Base-by-base conservation (phyloP, 495 filamentous ascomycete genomes). In the Aspergillus steynii region DNA sequence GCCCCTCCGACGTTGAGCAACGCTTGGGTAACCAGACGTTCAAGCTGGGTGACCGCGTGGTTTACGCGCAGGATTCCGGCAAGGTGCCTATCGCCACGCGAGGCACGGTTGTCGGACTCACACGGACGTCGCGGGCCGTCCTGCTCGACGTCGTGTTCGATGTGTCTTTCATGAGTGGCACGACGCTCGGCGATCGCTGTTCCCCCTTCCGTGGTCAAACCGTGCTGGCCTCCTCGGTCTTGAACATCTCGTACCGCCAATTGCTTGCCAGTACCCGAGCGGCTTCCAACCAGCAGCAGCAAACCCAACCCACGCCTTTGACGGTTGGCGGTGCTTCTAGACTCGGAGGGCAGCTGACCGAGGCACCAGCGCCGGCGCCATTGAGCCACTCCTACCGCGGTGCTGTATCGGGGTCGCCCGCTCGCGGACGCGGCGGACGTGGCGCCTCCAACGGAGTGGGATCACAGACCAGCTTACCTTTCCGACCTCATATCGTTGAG, bases 151-250 rank as follows among this genome's bases (percentile, higher is more conserved):
- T 98, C 55, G 87, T 99, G 4, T 98, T 96, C 69, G 96, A 99
- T 68, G 82, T 83, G 20, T 89, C 90, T 3, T 99, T 99, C 72
- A 97, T 99, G 92, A 93, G 90, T 60, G 96, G 94, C 55, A 97
- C 92, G 0, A 92, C 89, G 0, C 82, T 99, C 12, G 88, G 89
- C 59, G 91, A 90, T 28, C 86, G 96, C 28, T 98, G 96, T 73
- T 90, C 92, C n/a, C 90, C 90, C 5, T 98, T 98, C 87, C 86
- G 96, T 45, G 96, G 96, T 46, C 93, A 95, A 70, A 97, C 96
- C 0, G 92, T 99, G 9, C 85, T 90, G 2, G 81, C 86, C 20
- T 85, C 87, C 9, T 88, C 90, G 0, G 91, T 96, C 26, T 87
- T 99, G 15, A 99, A 99, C 71, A 71, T 97, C 45, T 88, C 88